Evolutionary conservation across 1,139 yeast genomes (phyloP).

Genomic region (Citeromyces siamensis): DNA sequence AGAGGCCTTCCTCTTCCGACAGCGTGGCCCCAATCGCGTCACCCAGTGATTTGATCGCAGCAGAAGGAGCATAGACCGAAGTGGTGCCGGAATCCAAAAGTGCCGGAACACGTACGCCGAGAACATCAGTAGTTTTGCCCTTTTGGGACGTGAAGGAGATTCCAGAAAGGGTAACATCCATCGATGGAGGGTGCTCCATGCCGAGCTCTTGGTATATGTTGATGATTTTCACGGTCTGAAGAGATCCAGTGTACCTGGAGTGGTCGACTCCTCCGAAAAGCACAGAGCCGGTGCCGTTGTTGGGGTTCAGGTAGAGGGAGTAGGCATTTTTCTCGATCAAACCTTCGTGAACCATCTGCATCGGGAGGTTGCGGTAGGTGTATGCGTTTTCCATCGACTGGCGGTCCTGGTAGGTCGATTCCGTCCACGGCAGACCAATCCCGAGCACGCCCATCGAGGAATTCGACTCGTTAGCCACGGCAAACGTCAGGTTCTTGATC

Average conservation of each 20-base stretch:
- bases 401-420: slow-evolving; percentile 25
- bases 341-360: slow-evolving; percentile 39
- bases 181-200: slow-evolving; percentile 21
- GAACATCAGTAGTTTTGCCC: slow-evolving; percentile 18
- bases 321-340: slow-evolving; percentile 36
- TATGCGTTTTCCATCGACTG: slow-evolving; percentile 11
- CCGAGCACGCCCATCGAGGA: slow-evolving; percentile 50
- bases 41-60: slow-evolving; percentile 27
- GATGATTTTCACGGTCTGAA: slow-evolving; percentile 31
- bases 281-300: slow-evolving; percentile 29
- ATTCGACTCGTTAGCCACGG: slow-evolving; percentile 40
- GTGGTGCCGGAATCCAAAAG: slow-evolving; percentile 64
- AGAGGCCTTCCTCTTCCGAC: slow-evolving; percentile 20
- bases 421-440: slow-evolving; percentile 42
- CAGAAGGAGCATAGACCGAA: slow-evolving; percentile 35
- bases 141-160: slow-evolving; percentile 9
- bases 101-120: slow-evolving; percentile 27
- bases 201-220: slow-evolving; percentile 20
- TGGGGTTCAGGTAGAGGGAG: slow-evolving; percentile 35
- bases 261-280: slow-evolving; percentile 51
- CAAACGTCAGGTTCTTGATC: slow-evolving; percentile 38
- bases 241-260: slow-evolving; percentile 32
- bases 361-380: slow-evolving; percentile 44
- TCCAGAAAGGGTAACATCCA: slow-evolving; percentile 30
- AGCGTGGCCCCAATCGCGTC: slow-evolving; percentile 24